A percentile compares a stretch with the other conserved stretches of the same genome.
phyloP scores from a whole-genome alignment of 192 early-diverging fungal genomes.

The Phycomyces nitens region DNA sequence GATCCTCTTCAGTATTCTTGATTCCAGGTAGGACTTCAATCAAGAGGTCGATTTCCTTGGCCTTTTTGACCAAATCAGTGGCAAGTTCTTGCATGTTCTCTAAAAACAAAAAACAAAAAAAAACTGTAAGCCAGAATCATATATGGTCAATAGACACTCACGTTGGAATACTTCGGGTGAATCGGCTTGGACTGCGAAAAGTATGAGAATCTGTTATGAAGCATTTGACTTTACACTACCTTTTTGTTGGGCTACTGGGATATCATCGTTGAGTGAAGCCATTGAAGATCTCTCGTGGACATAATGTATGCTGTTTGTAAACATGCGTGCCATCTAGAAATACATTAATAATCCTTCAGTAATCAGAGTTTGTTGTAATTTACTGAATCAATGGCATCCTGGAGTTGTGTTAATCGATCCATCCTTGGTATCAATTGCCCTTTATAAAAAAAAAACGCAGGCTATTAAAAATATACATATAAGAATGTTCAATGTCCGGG shows the following conservation, averaged over 20 bases:
- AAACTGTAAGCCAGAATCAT: no score
- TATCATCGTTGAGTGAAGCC: conserved; percentile 35
- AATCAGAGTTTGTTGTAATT: neutral
- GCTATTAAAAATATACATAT: no score
- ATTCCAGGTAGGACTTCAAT: conserved; percentile 48
- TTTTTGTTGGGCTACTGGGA: conserved; percentile 43
- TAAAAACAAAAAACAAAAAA: conserved; percentile 4
- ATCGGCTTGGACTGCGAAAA: conserved; percentile 38
- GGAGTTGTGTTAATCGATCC: conserved; percentile 54
- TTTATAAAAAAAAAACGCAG: no score
- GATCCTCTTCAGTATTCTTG: conserved; percentile 42
- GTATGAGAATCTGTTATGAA: no score
- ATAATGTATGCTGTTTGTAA: conserved; percentile 53
- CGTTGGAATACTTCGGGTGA: conserved; percentile 41
- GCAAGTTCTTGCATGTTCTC: conserved; percentile 47
- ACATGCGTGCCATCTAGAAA: conserved; percentile 45
- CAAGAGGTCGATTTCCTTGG: conserved; percentile 48
- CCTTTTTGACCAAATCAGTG: conserved; percentile 48
- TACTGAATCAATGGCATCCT: conserved; percentile 50
- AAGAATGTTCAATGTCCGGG: no score
- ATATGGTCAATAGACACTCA: neutral
- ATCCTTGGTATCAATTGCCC: conserved; percentile 13
- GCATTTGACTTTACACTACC: no score
- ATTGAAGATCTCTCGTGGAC: conserved; percentile 40
- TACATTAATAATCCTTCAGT: neutral